Evolutionary conservation across 2,329 filamentous ascomycete species (phyloP).

Genomic region (Colletotrichum zoysiae): DNA sequence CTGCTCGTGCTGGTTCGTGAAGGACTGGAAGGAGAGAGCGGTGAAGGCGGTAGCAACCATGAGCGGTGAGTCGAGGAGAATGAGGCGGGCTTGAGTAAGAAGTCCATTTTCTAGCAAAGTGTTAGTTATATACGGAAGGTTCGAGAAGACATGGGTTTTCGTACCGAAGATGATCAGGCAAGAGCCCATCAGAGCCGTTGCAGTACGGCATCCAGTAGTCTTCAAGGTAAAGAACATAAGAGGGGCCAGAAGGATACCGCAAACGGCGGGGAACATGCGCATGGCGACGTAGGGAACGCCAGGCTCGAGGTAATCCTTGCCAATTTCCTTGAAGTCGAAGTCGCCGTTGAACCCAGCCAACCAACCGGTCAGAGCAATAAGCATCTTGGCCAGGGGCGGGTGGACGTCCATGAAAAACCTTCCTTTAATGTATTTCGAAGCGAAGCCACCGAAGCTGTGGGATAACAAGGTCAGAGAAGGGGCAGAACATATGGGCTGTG

Average conservation of each 20-base stretch:
- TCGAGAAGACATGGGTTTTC: background rate
- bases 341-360: conserved; percentile 93
- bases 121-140: conserved; percentile 46
- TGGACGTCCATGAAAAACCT: conserved; percentile 99
- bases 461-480: conserved; percentile 16
- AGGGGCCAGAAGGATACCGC: conserved; percentile 89
- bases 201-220: conserved; percentile 87
- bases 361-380: conserved; percentile 95
- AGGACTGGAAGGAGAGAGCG: conserved; percentile 88
- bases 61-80: conserved; percentile 94
- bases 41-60: conserved; percentile 95
- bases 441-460: conserved; percentile 93
- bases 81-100: conserved; percentile 93
- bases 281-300: conserved; percentile 97
- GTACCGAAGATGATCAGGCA: conserved; percentile 90
- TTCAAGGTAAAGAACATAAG: conserved; percentile 96
- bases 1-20: conserved; percentile 96
- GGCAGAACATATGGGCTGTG: background rate
- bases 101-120: conserved; percentile 84
- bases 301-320: conserved; percentile 97
- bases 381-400: conserved; percentile 93
- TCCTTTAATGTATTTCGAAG: conserved; percentile 99
- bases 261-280: conserved; percentile 91
- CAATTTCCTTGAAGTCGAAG: conserved; percentile 99
- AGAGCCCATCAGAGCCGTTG: conserved; percentile 85